A percentile compares a stretch with the other conserved stretches of the same genome.
Evolutionary conservation across 306 rosid species (phyloP).

Genomic region (Boehmeria nivea): DNA sequence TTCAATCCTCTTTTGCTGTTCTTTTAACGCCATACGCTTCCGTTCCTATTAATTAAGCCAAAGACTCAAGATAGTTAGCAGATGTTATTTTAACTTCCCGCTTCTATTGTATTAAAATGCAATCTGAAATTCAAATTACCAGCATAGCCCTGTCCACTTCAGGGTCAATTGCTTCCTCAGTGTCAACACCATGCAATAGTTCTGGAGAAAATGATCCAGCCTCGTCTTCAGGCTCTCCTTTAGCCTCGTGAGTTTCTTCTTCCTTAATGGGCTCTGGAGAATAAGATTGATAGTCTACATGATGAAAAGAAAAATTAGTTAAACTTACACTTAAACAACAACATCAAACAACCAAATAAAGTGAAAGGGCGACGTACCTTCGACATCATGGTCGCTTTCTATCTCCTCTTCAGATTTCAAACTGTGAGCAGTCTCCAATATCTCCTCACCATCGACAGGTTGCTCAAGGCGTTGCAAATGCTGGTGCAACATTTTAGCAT

Average conservation of each 20-base stretch:
- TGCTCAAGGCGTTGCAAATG: conserved; percentile 67
- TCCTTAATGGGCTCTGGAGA: conserved; percentile 66
- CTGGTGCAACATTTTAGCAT: conserved; percentile 71
- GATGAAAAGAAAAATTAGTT: conserved; percentile 7
- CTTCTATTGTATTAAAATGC: conserved; percentile 6
- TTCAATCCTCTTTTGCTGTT: conserved; percentile 68
- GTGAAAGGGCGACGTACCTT: conserved; percentile 49
- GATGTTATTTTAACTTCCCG: conserved; percentile 4
- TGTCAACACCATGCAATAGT: conserved; percentile 75
- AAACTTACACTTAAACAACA: background rate
- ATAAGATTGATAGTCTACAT: conserved; percentile 45
- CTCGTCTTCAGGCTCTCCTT: conserved; percentile 55
- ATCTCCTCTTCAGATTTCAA: conserved; percentile 36
- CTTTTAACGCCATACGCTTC: conserved; percentile 61
- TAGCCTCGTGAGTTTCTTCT: conserved; percentile 54
- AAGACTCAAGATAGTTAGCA: too few relatives aligned
- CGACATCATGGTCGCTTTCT: conserved; percentile 37
- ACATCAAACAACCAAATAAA: background rate
- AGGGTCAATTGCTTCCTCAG: conserved; percentile 82
- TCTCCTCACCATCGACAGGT: conserved; percentile 51
- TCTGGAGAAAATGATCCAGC: conserved; percentile 88
- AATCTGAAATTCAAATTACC: conserved; percentile 27
- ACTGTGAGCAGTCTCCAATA: conserved; percentile 32
- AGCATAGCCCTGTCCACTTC: conserved; percentile 86
- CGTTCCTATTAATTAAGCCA: conserved; percentile 58